A percentile compares a stretch with the other conserved stretches of the same genome.
phyloP scores from a whole-genome alignment of 352 stramenopile genomes.

The Globisporangium abappressorium region DNA sequence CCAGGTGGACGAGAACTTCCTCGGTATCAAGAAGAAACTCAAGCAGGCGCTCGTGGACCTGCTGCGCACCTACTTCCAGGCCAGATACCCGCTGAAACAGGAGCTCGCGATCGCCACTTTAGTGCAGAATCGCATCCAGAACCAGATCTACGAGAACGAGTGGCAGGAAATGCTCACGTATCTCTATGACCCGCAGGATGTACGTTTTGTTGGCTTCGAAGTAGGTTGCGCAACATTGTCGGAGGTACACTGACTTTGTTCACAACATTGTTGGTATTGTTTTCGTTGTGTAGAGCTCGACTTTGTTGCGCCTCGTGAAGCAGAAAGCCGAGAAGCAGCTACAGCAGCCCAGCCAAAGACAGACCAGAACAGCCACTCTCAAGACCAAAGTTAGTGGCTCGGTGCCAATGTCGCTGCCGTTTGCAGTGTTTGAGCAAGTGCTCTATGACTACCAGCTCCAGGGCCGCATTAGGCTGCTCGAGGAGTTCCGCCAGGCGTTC shows the following conservation, averaged over 20 bases:
- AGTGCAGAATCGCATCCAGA: constrained; percentile 39
- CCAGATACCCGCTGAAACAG: constrained; percentile 59
- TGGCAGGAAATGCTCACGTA: constrained; percentile 75
- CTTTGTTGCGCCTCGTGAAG: constrained; percentile 40
- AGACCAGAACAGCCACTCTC: constrained; percentile 19
- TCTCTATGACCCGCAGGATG: constrained; percentile 71
- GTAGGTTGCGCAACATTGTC: background rate
- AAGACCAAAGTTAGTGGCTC: background rate
- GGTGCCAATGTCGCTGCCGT: constrained; percentile 29
- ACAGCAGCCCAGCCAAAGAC: constrained; percentile 2
- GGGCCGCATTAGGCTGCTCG: constrained; percentile 58
- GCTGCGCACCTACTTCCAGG: constrained; percentile 67
- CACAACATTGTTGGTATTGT: background rate
- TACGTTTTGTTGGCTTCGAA: constrained; percentile 22
- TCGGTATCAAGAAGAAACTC: constrained; percentile 72
- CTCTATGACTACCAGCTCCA: constrained; percentile 72
- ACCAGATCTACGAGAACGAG: constrained; percentile 52
- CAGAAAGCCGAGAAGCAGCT: constrained; percentile 37
- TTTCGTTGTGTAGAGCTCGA: constrained; percentile 35
- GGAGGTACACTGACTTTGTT: background rate
- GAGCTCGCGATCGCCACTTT: constrained; percentile 49
- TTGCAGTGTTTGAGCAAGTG: constrained; percentile 62
- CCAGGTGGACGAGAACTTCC: constrained; percentile 79
- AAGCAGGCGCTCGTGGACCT: constrained; percentile 72
- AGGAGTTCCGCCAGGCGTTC: constrained; percentile 50